Conservation (phyloP, 768 basidiomycete species). For the Auricularia auricula-judae region DNA sequence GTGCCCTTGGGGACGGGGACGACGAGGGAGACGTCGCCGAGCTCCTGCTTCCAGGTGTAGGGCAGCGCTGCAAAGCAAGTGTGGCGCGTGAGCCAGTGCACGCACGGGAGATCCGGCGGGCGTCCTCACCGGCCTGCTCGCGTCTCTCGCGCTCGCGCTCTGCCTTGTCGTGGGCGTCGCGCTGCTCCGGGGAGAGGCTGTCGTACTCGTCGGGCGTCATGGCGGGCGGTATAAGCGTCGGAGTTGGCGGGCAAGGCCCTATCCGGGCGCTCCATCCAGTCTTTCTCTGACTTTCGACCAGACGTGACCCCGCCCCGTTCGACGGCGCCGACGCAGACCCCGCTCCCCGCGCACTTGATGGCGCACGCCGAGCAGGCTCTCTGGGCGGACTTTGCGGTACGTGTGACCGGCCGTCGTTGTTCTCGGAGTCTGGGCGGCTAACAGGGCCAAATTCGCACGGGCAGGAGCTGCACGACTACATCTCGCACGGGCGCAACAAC, state of each 20-base stretch:
- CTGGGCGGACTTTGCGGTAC: constrained; percentile 70
- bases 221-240: neutral
- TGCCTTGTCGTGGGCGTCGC: constrained; percentile 57
- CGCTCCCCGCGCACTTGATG: constrained; percentile 30
- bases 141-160: constrained; percentile 56
- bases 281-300: neutral
- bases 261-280: neutral
- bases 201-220: constrained; percentile 51
- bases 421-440: neutral
- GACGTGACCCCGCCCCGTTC: too few relatives aligned
- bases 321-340: too few relatives aligned
- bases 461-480: constrained; percentile 57
- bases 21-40: constrained; percentile 74
- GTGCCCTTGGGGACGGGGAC: constrained; percentile 85
- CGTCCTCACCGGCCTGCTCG: constrained; percentile 70
- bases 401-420: constrained; percentile 11
- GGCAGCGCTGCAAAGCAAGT: constrained; percentile 53
- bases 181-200: constrained; percentile 64
- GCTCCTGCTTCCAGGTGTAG: constrained; percentile 84
- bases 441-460: neutral
- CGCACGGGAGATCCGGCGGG: neutral
- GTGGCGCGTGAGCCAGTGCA: neutral
- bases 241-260: neutral
- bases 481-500: constrained; percentile 42
- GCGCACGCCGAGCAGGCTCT: constrained; percentile 34